phyloP scores from a whole-genome alignment of 495 filamentous ascomycete species.

The Penicillium chermesinum region DNA sequence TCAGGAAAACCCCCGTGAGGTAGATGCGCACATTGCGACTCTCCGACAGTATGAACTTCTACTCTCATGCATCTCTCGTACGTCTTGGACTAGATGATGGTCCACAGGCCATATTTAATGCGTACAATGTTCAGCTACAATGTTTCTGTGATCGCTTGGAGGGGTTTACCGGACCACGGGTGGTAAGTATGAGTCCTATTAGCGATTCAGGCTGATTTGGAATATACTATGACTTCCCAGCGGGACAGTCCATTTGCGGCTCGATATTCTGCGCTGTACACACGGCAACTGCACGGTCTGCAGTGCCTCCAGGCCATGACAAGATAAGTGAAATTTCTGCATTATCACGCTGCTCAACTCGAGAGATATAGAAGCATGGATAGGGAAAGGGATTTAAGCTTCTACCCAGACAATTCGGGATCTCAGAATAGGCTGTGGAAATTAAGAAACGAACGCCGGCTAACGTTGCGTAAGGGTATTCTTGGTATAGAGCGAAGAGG shows the following conservation, averaged over 20 bases:
- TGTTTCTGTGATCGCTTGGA: conserved; percentile 74
- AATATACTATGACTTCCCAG: too few species aligned
- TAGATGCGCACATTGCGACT: conserved; percentile 55
- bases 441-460: too few species aligned
- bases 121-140: conserved; percentile 84
- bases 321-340: conserved; percentile 15
- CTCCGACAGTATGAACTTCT: conserved; percentile 43
- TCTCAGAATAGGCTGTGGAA: too few species aligned
- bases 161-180: conserved; percentile 72
- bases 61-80: conserved; percentile 44
- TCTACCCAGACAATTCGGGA: too few species aligned
- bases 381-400: too few species aligned
- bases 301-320: conserved; percentile 47
- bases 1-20: conserved; percentile 60
- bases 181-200: conserved; percentile 45
- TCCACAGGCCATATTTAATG: conserved; percentile 64
- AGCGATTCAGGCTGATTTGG: too few species aligned
- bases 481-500: too few species aligned
- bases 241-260: conserved; percentile 59
- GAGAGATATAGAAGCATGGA: too few species aligned
- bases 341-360: too few species aligned
- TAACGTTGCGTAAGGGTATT: too few species aligned
- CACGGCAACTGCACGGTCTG: conserved; percentile 78
- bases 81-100: conserved; percentile 58
- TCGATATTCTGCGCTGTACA: conserved; percentile 87